Evolutionary conservation across 2,329 filamentous ascomycete genomes (phyloP), one percentile per base, ranked within the genome.

Genomic region (Diplodia seriata): DNA sequence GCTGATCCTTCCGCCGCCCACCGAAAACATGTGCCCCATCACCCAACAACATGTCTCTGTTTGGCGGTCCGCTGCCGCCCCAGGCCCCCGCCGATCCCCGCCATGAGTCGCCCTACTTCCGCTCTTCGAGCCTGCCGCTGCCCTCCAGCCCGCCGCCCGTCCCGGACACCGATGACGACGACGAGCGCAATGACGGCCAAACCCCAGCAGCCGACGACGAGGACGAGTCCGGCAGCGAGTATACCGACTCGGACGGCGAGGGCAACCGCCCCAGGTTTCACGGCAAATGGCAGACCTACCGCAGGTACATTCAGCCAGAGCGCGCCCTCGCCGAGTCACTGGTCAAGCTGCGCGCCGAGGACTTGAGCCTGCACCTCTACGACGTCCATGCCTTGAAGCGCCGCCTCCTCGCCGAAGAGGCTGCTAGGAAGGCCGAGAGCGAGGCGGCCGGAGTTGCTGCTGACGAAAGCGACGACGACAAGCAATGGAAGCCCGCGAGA

Each of bases 331-430:
- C 86, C 68, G 81, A 84, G 5, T 88, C 89, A 8, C 81, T 97
- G 67, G 85, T 90, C 68, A 84, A 87, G 55, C 76, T 88, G 18
- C 83, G 87, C 43, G 86, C 90, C 49, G 82, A 85, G 65, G 90
- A 97, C 75, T 81, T 97, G 12, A 84, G 87, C 0, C 80, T 89
- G 54, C 94, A 97, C 79, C 81, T 97, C 5, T 97, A 92, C 80
- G 92, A 95, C 77, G 85, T 90, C 0, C 90, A 90, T 79, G 85
- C 85, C 43, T 81, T 96, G 66, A 93, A 90, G 76, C 79, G 81
- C 43, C 80, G 84, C n/a, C 68, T 73, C 31, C 55, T 64, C 51
- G 71, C 72, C 15, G 53, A 47, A 36, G 29, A 29, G n/a, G 43
- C 20, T 23, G 56, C 74, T 4, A 69, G 66, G 15, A 67, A 40